Conservation (phyloP, 495 filamentous ascomycete genomes). For the Symbiotaphrina buchneri region DNA sequence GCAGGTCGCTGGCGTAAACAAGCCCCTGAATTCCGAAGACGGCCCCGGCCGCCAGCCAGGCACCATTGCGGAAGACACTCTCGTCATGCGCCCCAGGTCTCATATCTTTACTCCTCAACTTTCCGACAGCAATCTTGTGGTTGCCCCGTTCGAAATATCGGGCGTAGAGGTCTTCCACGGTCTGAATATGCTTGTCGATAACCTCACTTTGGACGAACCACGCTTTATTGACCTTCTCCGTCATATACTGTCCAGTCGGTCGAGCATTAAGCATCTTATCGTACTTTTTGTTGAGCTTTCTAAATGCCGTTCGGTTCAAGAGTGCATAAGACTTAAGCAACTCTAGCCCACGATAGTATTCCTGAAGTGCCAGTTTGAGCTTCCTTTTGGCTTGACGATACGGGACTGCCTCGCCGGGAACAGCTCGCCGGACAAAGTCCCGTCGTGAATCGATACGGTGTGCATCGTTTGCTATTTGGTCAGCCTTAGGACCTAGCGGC, state of each 20-base stretch:
- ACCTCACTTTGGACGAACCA: constrained; percentile 77
- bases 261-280: constrained; percentile 70
- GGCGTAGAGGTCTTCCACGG: constrained; percentile 76
- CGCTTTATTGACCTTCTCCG: constrained; percentile 72
- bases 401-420: constrained; percentile 32
- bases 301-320: constrained; percentile 77
- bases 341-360: constrained; percentile 83
- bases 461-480: no score
- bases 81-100: constrained; percentile 46
- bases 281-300: constrained; percentile 97
- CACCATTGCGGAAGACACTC: constrained; percentile 55
- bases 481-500: no score
- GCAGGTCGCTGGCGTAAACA: constrained; percentile 35
- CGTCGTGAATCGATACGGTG: constrained; percentile 19
- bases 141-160: constrained; percentile 83
- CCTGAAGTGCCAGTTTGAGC: constrained; percentile 71
- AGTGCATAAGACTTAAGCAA: constrained; percentile 76
- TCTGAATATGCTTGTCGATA: constrained; percentile 50
- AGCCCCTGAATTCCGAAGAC: constrained; percentile 58
- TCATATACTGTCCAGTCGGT: constrained; percentile 64
- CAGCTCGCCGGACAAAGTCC: constrained; percentile 42
- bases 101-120: constrained; percentile 46
- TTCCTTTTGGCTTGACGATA: constrained; percentile 76
- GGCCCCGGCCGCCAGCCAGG: constrained; percentile 50
- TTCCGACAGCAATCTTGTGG: constrained; percentile 70